Percentiles rank a stretch among this genome's conserved stretches.
Evolutionary conservation across 192 early-diverging fungal genomes (phyloP).

Genomic region (Mortierella alpina): DNA sequence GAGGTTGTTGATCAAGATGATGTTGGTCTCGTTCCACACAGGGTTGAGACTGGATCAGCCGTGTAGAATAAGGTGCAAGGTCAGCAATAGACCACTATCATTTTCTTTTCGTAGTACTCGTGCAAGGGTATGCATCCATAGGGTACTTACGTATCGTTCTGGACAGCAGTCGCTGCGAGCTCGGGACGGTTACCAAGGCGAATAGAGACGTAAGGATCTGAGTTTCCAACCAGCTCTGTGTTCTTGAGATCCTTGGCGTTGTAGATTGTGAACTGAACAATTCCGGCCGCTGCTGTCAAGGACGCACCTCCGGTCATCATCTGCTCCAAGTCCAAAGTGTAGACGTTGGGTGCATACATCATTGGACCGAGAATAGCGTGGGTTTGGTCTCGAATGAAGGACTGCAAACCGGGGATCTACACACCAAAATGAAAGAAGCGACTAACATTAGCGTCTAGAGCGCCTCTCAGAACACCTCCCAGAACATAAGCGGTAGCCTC

Average conservation of each 20-base stretch:
- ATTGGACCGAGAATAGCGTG: slow-evolving; percentile 80
- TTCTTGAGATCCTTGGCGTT: slow-evolving; percentile 88
- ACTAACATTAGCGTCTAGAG: too few relatives aligned
- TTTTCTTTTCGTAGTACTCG: not conserved
- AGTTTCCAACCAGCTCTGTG: slow-evolving; percentile 85
- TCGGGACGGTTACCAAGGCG: slow-evolving; percentile 77
- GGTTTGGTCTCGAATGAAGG: slow-evolving; percentile 79
- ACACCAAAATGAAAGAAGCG: too few relatives aligned
- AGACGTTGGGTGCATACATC: slow-evolving; percentile 88
- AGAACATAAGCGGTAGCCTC: not conserved
- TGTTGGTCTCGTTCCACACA: slow-evolving; percentile 86
- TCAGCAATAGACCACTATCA: slow-evolving; percentile 1
- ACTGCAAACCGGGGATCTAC: slow-evolving; percentile 84
- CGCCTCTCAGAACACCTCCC: too few relatives aligned
- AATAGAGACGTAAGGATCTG: slow-evolving; percentile 89
- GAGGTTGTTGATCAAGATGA: slow-evolving; percentile 79
- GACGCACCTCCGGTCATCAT: slow-evolving; percentile 74
- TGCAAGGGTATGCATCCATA: not conserved
- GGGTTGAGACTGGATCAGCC: slow-evolving; percentile 65
- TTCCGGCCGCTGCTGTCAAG: slow-evolving; percentile 82
- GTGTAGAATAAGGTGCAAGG: not conserved
- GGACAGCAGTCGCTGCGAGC: slow-evolving; percentile 68
- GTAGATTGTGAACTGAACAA: slow-evolving; percentile 83
- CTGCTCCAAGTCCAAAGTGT: slow-evolving; percentile 81
- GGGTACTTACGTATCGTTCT: slow-evolving; percentile 71